A percentile compares a stretch with the other conserved stretches of the same genome.
Conservation (phyloP, 257 asterid species). For the Rhazya stricta region DNA sequence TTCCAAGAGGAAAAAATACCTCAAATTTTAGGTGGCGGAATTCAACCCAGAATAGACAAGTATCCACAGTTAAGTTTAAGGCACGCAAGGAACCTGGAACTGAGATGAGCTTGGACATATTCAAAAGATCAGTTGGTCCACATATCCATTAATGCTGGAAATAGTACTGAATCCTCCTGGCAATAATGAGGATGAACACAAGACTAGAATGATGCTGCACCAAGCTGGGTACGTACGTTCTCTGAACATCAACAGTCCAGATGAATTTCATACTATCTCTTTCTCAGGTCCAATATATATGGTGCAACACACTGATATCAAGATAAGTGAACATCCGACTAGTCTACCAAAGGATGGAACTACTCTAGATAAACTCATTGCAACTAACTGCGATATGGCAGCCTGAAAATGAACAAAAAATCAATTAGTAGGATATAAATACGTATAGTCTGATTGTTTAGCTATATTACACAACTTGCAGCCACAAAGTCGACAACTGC, state of each 20-base stretch:
- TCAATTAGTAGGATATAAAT: slow-evolving; percentile 1
- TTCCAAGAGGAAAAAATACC: too few species aligned
- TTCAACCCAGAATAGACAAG: too few species aligned
- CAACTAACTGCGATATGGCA: slow-evolving; percentile 27
- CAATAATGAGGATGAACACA: background rate
- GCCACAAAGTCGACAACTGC: background rate
- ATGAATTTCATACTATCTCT: slow-evolving; percentile 24
- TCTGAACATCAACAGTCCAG: background rate
- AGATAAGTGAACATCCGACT: slow-evolving; percentile 32
- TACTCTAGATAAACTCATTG: slow-evolving; percentile 31
- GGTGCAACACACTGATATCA: slow-evolving; percentile 33
- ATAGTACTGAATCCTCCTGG: background rate
- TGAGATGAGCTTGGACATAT: too few species aligned
- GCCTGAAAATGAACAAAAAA: slow-evolving; percentile 22
- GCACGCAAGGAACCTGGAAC: too few species aligned
- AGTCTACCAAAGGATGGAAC: slow-evolving; percentile 34
- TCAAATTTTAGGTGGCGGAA: too few species aligned
- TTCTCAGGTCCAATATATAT: slow-evolving; percentile 34
- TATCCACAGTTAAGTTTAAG: too few species aligned
- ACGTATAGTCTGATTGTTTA: background rate
- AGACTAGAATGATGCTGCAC: background rate
- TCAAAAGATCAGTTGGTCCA: too few species aligned
- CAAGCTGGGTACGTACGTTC: background rate
- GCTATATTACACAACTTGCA: background rate
- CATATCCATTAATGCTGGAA: background rate